Percentiles rank a stretch among this genome's conserved stretches.
Conservation (phyloP, 495 filamentous ascomycete species). For the Daldinia decipiens region DNA sequence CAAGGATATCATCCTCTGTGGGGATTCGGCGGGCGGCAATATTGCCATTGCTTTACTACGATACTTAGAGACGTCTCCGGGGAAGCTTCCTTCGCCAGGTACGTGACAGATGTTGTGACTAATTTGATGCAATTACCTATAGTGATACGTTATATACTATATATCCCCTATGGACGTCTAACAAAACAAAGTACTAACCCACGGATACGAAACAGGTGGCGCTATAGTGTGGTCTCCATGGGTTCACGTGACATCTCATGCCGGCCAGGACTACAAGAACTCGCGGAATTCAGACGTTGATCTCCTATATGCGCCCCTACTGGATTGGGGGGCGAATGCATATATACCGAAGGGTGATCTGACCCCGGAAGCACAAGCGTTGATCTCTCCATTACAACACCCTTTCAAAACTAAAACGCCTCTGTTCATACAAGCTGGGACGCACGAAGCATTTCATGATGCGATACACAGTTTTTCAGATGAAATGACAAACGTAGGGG, state of each 20-base stretch:
- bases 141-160: too few species aligned
- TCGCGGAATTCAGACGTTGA: constrained; percentile 10
- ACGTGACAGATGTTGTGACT: too few species aligned
- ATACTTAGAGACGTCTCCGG: constrained; percentile 18
- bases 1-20: constrained; percentile 29
- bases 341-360: constrained; percentile 25
- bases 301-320: constrained; percentile 10
- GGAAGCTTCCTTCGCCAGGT: constrained; percentile 23
- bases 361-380: constrained; percentile 14
- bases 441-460: constrained; percentile 21
- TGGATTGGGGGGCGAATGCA: constrained; percentile 34
- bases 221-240: constrained; percentile 40
- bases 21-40: constrained; percentile 37
- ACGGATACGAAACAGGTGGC: neutral
- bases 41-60: constrained; percentile 27
- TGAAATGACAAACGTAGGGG: constrained; percentile 23
- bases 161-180: too few species aligned
- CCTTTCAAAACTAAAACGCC: constrained; percentile 29
- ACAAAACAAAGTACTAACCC: too few species aligned
- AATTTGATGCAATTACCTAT: too few species aligned
- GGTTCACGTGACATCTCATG: constrained; percentile 31
- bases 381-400: constrained; percentile 34
- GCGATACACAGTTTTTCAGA: constrained; percentile 11
- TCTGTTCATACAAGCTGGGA: constrained; percentile 23
- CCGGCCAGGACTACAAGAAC: constrained; percentile 11